Evolutionary conservation across 2,329 filamentous ascomycete genomes (phyloP).

Genomic region (Chrysosporium queenslandicum): DNA sequence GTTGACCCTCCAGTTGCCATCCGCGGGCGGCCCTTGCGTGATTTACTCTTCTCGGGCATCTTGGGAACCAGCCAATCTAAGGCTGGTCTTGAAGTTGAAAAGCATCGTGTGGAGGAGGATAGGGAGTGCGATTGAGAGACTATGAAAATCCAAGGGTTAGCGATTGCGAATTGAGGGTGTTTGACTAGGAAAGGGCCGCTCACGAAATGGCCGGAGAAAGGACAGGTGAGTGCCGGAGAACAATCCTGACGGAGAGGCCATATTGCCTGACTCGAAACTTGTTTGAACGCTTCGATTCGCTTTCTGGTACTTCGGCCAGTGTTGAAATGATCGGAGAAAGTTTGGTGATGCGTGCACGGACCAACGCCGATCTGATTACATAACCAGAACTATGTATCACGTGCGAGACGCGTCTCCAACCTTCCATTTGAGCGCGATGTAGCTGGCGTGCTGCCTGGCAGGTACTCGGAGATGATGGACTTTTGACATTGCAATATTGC

Average conservation of each 20-base stretch:
- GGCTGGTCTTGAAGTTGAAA: conserved; percentile 57
- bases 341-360: conserved; percentile 4
- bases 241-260: conserved; percentile 31
- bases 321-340: conserved; percentile 4
- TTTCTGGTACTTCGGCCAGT: background rate
- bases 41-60: conserved; percentile 72
- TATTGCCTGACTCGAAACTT: conserved; percentile 14
- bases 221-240: conserved; percentile 29
- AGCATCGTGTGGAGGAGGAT: conserved; percentile 48
- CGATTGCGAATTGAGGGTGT: conserved; percentile 15
- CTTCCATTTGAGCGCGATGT: conserved; percentile 3
- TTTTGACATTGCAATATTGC: background rate
- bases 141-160: conserved; percentile 17
- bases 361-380: too few species aligned
- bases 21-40: conserved; percentile 73
- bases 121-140: conserved; percentile 16
- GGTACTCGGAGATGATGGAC: background rate
- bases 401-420: conserved; percentile 1
- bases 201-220: conserved; percentile 29
- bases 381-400: too few species aligned
- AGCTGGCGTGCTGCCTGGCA: conserved; percentile 2
- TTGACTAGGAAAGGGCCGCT: conserved; percentile 14
- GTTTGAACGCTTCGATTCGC: background rate
- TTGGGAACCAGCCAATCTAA: conserved; percentile 74
- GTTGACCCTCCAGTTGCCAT: conserved; percentile 83